Conservation (phyloP, 768 basidiomycete genomes). For the Rhizopogon vesiculosus region DNA sequence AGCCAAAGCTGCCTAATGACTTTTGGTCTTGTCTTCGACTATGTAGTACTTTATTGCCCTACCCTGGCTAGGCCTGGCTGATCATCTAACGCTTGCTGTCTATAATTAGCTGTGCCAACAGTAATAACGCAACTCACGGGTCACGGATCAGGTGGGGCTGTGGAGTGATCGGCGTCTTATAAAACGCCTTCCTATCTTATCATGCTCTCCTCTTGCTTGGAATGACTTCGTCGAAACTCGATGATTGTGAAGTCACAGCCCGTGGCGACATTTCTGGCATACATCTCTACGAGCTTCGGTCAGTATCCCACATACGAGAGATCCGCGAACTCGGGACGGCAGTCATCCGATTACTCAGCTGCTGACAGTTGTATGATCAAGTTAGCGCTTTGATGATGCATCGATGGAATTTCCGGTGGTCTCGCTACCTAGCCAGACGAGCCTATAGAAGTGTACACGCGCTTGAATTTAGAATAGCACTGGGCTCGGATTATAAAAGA, state of each 20-base stretch:
- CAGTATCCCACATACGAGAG: neutral
- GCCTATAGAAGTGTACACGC: too few species aligned
- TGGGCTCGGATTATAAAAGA: neutral
- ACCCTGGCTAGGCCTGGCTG: neutral
- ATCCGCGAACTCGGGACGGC: neutral
- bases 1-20: conserved; percentile 20
- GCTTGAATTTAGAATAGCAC: too few species aligned
- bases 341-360: neutral
- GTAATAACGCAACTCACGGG: too few species aligned
- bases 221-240: neutral
- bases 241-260: neutral
- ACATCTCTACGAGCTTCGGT: too few species aligned
- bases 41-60: neutral
- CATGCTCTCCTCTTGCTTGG: neutral
- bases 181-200: neutral
- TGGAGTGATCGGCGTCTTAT: neutral
- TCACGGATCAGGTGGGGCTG: too few species aligned
- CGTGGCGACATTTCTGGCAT: too few species aligned
- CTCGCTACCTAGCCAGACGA: neutral
- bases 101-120: neutral
- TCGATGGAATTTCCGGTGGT: neutral
- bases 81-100: neutral
- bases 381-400: neutral
- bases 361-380: neutral
- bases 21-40: too few species aligned